Percentiles rank a stretch among this genome's conserved stretches.
These are phyloP conservation scores for Sporobolomyces pararoseus DNA, from an alignment of 768 basidiomycete species.

Conservation along the genomic window DNA sequence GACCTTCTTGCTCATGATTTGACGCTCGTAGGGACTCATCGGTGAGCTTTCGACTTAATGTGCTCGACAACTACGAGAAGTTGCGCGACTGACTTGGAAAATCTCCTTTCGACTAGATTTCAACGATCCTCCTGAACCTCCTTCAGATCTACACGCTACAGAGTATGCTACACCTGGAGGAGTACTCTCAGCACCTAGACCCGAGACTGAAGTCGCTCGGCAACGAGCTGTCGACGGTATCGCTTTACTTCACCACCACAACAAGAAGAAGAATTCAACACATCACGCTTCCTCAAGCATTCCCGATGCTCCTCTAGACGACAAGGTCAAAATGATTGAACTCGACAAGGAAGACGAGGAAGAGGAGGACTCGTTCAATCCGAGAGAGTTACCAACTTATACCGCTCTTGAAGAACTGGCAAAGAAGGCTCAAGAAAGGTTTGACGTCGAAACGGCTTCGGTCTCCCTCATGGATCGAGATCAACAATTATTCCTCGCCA, in stretches of 20 bases:
- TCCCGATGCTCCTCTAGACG: neutral
- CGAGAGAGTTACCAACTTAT: conserved; percentile 13
- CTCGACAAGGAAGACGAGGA: neutral
- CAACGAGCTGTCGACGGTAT: conserved; percentile 37
- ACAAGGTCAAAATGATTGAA: too few species aligned
- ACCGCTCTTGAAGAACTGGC: conserved; percentile 26
- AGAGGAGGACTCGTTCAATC: neutral
- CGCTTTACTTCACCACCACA: neutral
- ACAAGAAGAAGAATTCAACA: neutral
- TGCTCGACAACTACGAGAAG: too few species aligned
- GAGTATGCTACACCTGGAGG: conserved; percentile 13
- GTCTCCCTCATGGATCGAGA: conserved; percentile 36
- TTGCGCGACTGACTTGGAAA: neutral
- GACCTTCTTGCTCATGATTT: neutral
- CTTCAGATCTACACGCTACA: conserved; percentile 18
- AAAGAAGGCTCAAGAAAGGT: conserved; percentile 13
- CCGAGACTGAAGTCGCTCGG: conserved; percentile 17
- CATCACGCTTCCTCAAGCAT: neutral
- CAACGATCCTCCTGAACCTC: conserved; percentile 37
- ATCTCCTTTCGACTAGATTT: conserved; percentile 10
- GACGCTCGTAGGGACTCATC: conserved; percentile 9
- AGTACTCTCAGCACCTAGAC: conserved; percentile 21
- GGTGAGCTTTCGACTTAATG: neutral
- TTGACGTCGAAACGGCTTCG: conserved; percentile 22
- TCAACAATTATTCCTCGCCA: conserved; percentile 37